Base-by-base conservation (phyloP, 148 eudicot species). In the Selenicereus undatus region DNA sequence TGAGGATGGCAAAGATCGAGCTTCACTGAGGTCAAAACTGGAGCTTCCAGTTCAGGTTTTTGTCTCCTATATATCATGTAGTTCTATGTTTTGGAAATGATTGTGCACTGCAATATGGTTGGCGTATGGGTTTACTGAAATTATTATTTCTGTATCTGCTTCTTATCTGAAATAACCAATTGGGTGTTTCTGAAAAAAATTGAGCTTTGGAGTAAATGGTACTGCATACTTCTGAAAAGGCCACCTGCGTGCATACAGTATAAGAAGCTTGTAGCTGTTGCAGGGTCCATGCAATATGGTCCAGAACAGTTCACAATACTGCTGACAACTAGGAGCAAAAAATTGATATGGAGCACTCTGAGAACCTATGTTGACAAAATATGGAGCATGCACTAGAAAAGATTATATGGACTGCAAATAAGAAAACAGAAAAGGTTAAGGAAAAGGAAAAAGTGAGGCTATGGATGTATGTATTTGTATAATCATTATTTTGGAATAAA, bases 11-110 rank as follows among this genome's bases (percentile, higher is more conserved):
- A 96, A 96, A 83, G 94, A 83, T 76, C 87, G 98, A 79, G 86
- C 91, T 76, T 90, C 93, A 11, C 79, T 92, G 85, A 92, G 92
- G 92, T 88, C 97, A 85, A 96, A 92, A 91, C 93, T 93, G 75
- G 98, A 96, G 86, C 91, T 93, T 71, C 99, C 99, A 24, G 98
- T 93, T 83, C 99, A 96, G 98, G 98, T 94, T 39, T 78, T 71
- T 81, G 20, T 87, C 54, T 14, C 71, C n/a, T 5, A 26, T 50
- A n/a, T n/a, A 5, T n/a, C 75, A 20, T 79, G 0, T 71, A 5
- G 43, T 39, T 39, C 43, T 7, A 39, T 39, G 43, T 39, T 39
- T 39, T 39, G 43, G 43, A 39, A 39, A 39, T 39, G 43, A 39
- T 39, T 39, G 43, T 39, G 43, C 43, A 7, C 43, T 39, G 43